Evolutionary conservation across 495 filamentous ascomycete genomes (phyloP), one percentile per base, ranked within the genome.

Genomic region (Penicillium canescens): DNA sequence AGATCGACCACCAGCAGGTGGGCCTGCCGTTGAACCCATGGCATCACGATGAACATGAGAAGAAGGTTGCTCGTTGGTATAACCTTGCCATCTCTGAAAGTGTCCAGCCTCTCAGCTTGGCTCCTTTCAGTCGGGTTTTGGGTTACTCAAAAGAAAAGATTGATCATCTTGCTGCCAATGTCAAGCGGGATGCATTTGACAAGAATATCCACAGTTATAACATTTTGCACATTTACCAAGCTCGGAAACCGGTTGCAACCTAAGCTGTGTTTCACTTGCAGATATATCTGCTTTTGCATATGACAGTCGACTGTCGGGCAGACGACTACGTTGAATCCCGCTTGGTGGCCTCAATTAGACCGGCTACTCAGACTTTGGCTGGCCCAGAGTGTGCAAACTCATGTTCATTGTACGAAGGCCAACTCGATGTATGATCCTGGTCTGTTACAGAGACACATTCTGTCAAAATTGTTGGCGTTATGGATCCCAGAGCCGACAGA

Each of bases 1-100:
- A 97, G 44, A 87, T 96, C 46, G 81, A 86, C 44, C 87, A 96
- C 65, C 79, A 83, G 50, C 78, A 83, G 50, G 85, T 95, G 40
- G 79, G 82, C 35, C 60, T 94, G 34, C 89, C 92, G 2, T 67
- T 92, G 55, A 95, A 91, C 51, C 77, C 86, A 2, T 96, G 92
- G 92, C 84, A 88, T 31, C 62, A 73, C 12, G 86, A 93, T 56
- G 73, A 80, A 12, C 80, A 87, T 52, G 76, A 83, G 55, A 88
- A 82, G 52, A 84, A 88, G 43, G 79, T 91, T 20, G 90, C 89
- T 24, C 78, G 84, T 21, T 96, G 92, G 92, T 96, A 94, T 67
- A 90, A 91, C 60, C 74, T 95, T 16, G 88, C 83, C 11, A 68
- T 95, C 42, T 83, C 77, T 3, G 80, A 87, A 57, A 89, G 88